Percentiles rank a stretch among this genome's conserved stretches.
Evolutionary conservation across 2,329 filamentous ascomycete genomes (phyloP).

Genomic region (Trichoderma sp.): DNA sequence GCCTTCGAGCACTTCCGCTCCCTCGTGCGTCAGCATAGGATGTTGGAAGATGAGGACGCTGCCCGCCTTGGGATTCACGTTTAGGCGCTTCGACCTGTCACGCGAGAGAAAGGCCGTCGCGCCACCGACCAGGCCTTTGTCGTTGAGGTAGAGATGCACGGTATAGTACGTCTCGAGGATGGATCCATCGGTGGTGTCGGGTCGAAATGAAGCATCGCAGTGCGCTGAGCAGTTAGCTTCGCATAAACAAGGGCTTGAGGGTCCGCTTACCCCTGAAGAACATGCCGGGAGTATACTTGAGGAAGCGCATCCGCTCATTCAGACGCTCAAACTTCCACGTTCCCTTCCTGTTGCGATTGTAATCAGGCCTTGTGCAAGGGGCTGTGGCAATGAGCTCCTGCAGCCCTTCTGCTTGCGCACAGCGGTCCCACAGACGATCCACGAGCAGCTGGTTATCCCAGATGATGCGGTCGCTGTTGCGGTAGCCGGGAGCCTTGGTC

Average conservation of each 20-base stretch:
- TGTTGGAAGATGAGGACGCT: conserved; percentile 65
- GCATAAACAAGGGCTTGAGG: too few relatives aligned
- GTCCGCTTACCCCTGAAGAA: conserved; percentile 62
- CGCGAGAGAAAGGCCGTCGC: conserved; percentile 57
- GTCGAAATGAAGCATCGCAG: conserved; percentile 64
- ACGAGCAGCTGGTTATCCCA: conserved; percentile 68
- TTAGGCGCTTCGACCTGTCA: conserved; percentile 46
- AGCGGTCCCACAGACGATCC: conserved; percentile 63
- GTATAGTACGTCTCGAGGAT: conserved; percentile 58
- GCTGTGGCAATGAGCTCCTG: conserved; percentile 44
- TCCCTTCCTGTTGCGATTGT: conserved; percentile 32
- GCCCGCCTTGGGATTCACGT: conserved; percentile 59
- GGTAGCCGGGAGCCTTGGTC: conserved; percentile 53
- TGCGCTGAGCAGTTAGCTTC: conserved; percentile 54
- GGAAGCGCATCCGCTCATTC: conserved; percentile 75
- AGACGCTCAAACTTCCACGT: conserved; percentile 54
- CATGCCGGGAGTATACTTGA: conserved; percentile 71
- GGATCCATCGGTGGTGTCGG: conserved; percentile 41
- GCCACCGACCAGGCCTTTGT: conserved; percentile 50
- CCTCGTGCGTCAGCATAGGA: conserved; percentile 52
- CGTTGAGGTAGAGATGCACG: conserved; percentile 53
- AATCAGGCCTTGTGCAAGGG: conserved; percentile 31
- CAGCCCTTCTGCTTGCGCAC: conserved; percentile 49
- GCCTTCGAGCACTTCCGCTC: conserved; percentile 54
- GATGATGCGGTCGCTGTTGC: conserved; percentile 76